Conservation (phyloP, 768 basidiomycete species). For the Russula emetica region DNA sequence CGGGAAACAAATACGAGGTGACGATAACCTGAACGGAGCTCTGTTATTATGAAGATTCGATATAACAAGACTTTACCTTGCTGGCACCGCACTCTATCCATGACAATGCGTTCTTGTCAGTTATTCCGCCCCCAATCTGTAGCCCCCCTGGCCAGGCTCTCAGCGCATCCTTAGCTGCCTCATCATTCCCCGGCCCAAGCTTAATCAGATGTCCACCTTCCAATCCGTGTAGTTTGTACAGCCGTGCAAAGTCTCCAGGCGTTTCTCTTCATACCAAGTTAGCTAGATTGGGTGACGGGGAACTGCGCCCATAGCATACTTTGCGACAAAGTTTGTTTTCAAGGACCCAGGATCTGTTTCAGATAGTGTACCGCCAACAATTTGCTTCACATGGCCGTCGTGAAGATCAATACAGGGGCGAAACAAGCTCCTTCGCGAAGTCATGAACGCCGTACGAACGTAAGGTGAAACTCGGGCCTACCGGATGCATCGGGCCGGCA, state of each 20-base stretch:
- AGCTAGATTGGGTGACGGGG: conserved; percentile 5
- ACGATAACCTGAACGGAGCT: conserved; percentile 72
- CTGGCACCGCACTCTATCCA: conserved; percentile 90
- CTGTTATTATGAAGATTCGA: conserved; percentile 5
- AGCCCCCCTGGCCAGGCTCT: conserved; percentile 73
- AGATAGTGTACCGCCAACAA: conserved; percentile 91
- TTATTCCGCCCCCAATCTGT: conserved; percentile 94
- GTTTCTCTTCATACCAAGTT: conserved; percentile 52
- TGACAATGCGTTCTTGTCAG: conserved; percentile 65
- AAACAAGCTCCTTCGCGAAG: conserved; percentile 48
- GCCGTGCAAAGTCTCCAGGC: conserved; percentile 69
- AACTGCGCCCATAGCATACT: conserved; percentile 43
- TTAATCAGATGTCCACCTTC: conserved; percentile 95
- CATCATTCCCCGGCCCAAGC: conserved; percentile 85
- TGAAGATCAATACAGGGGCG: conserved; percentile 97
- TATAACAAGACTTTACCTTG: conserved; percentile 50
- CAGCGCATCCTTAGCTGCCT: conserved; percentile 81
- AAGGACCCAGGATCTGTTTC: conserved; percentile 55
- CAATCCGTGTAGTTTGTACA: conserved; percentile 68
- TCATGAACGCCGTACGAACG: conserved; percentile 3
- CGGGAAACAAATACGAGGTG: conserved; percentile 93
- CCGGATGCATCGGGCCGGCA: conserved; percentile 10
- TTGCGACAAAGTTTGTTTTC: conserved; percentile 88
- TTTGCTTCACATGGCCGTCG: conserved; percentile 94
- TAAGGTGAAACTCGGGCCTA: no score